These are phyloP conservation scores for Salix purpurea DNA, from an alignment of 345 rosid species.

Conservation along the genomic window DNA sequence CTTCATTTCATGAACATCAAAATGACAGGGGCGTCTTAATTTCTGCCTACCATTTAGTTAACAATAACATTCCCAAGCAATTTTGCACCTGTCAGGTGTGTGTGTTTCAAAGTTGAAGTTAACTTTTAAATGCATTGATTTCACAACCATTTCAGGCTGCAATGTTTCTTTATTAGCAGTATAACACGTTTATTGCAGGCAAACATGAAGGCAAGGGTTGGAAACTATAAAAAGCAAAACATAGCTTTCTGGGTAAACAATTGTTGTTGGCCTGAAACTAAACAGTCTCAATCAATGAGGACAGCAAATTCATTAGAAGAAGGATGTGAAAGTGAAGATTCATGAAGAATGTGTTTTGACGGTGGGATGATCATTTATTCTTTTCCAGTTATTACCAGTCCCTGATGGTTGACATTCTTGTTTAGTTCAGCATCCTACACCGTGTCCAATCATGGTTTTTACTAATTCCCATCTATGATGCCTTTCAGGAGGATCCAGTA, in stretches of 20 bases:
- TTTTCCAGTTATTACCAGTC: neutral
- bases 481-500: neutral
- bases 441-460: neutral
- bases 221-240: neutral
- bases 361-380: neutral
- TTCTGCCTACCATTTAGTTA: too few relatives aligned
- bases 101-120: neutral
- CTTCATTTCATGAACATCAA: too few relatives aligned
- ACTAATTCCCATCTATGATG: neutral
- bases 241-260: neutral
- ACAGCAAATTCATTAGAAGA: neutral
- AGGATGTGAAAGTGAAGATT: neutral
- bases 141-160: neutral
- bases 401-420: neutral
- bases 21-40: too few relatives aligned
- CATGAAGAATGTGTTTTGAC: neutral
- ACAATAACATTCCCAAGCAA: neutral
- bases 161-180: neutral
- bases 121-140: neutral
- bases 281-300: neutral
- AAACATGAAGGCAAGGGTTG: neutral
- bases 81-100: too few relatives aligned
- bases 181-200: neutral
- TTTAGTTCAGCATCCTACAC: neutral
- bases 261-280: neutral